Conservation (phyloP, 2,329 filamentous ascomycete species). For the Xylariomycetidae sp. region DNA sequence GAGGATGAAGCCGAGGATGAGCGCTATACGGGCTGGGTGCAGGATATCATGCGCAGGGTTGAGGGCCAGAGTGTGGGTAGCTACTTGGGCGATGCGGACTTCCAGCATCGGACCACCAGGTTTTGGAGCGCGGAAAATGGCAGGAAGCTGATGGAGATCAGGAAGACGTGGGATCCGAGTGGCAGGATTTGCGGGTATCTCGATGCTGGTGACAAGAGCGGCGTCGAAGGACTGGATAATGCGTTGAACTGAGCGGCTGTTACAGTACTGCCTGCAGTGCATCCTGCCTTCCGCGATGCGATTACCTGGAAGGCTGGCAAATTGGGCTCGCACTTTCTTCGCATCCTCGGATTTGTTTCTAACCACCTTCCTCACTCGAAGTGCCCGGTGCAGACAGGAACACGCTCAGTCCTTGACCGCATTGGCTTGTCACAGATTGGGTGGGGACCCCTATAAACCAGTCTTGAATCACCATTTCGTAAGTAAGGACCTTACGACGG, state of each 20-base stretch:
- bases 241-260: conserved; percentile 33
- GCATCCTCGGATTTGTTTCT: too few species aligned
- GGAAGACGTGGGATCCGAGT: conserved; percentile 37
- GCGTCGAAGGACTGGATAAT: conserved; percentile 36
- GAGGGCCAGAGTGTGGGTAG: conserved; percentile 38
- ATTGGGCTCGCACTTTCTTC: too few species aligned
- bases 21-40: conserved; percentile 38
- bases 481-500: too few species aligned
- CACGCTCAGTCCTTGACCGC: too few species aligned
- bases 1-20: conserved; percentile 39
- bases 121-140: conserved; percentile 42
- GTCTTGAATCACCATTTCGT: too few species aligned
- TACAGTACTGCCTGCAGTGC: too few species aligned
- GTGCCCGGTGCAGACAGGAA: too few species aligned
- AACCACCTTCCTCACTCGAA: too few species aligned
- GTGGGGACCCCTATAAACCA: too few species aligned
- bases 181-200: conserved; percentile 39
- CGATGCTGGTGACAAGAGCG: conserved; percentile 36
- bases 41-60: conserved; percentile 32
- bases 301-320: too few species aligned
- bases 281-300: too few species aligned
- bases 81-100: conserved; percentile 51
- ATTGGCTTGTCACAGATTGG: too few species aligned
- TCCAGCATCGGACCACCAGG: conserved; percentile 37
- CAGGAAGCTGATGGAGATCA: conserved; percentile 34